These are phyloP conservation scores for Pneumocystis jirovecii DNA, from an alignment of 1,139 yeast species.

Conservation along the genomic window DNA sequence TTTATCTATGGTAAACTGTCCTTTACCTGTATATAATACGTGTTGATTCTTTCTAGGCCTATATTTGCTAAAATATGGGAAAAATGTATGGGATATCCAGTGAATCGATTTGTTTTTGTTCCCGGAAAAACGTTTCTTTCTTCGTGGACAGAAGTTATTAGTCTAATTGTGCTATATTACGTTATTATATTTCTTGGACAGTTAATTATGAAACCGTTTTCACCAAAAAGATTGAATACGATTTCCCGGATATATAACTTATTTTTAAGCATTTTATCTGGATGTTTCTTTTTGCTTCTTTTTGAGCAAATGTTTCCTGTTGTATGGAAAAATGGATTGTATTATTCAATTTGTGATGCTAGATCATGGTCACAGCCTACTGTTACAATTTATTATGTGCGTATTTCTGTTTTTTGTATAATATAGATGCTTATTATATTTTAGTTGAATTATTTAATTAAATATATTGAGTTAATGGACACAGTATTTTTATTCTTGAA, in stretches of 20 bases:
- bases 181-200: constrained; percentile 75
- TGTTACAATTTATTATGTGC: constrained; percentile 52
- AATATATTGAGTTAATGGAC: constrained; percentile 71
- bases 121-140: constrained; percentile 34
- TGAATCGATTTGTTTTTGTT: constrained; percentile 59
- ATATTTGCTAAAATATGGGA: constrained; percentile 50
- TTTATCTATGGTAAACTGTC: constrained; percentile 60
- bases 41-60: neutral
- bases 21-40: neutral
- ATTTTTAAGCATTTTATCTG: constrained; percentile 54
- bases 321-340: constrained; percentile 57
- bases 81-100: constrained; percentile 36
- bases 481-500: constrained; percentile 84
- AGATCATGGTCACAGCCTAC: constrained; percentile 76
- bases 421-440: constrained; percentile 3
- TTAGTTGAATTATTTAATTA: constrained; percentile 7
- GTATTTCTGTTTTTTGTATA: constrained; percentile 29
- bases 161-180: constrained; percentile 54
- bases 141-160: constrained; percentile 50
- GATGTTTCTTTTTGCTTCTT: constrained; percentile 49
- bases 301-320: constrained; percentile 81
- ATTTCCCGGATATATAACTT: constrained; percentile 73
- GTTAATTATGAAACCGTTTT: constrained; percentile 35
- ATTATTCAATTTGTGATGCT: constrained; percentile 69
- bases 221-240: constrained; percentile 58